Percentiles rank a stretch among this genome's conserved stretches.
Conservation (phyloP, 2,329 filamentous ascomycete genomes). For the Colletotrichum sidae region DNA sequence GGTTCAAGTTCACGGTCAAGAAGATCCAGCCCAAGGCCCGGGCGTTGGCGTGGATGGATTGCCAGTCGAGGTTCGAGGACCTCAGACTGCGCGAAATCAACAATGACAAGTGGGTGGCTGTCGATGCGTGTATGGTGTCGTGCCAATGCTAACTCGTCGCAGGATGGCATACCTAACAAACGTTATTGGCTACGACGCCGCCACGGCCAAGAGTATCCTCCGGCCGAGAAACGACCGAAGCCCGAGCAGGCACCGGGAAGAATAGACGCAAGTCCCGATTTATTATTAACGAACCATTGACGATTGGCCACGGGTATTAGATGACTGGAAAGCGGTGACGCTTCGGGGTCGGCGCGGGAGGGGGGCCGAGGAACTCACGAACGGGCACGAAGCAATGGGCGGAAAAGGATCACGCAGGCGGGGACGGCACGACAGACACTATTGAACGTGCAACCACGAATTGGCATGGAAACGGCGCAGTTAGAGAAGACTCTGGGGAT, state of each 20-base stretch:
- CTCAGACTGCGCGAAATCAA: slow-evolving; percentile 75
- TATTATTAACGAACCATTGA: slow-evolving; percentile 4
- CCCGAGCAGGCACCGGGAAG: slow-evolving; percentile 19
- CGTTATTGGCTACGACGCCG: slow-evolving; percentile 38
- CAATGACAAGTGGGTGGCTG: slow-evolving; percentile 78
- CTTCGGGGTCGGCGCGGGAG: slow-evolving; percentile 1
- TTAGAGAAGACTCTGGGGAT: slow-evolving; percentile 18
- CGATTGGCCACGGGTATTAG: slow-evolving; percentile 5
- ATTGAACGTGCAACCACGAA: slow-evolving; percentile 33
- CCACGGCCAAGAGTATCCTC: slow-evolving; percentile 35
- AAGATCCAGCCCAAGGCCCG: slow-evolving; percentile 77
- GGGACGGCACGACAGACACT: slow-evolving; percentile 20
- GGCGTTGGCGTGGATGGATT: slow-evolving; percentile 75
- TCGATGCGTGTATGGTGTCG: background rate
- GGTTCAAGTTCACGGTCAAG: slow-evolving; percentile 87
- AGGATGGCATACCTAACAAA: slow-evolving; percentile 37
- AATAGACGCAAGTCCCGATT: background rate
- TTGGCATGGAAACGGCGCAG: slow-evolving; percentile 36
- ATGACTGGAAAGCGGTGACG: slow-evolving; percentile 11
- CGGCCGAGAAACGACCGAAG: slow-evolving; percentile 30
- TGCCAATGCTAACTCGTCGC: slow-evolving; percentile 6
- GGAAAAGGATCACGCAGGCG: slow-evolving; percentile 30
- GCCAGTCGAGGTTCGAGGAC: slow-evolving; percentile 79
- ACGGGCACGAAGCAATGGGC: slow-evolving; percentile 17
- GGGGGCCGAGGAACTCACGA: slow-evolving; percentile 17